Percentiles rank a stretch among this genome's conserved stretches.
Evolutionary conservation across 1,139 yeast species (phyloP).

Genomic region (Yamadazyma dendronema): DNA sequence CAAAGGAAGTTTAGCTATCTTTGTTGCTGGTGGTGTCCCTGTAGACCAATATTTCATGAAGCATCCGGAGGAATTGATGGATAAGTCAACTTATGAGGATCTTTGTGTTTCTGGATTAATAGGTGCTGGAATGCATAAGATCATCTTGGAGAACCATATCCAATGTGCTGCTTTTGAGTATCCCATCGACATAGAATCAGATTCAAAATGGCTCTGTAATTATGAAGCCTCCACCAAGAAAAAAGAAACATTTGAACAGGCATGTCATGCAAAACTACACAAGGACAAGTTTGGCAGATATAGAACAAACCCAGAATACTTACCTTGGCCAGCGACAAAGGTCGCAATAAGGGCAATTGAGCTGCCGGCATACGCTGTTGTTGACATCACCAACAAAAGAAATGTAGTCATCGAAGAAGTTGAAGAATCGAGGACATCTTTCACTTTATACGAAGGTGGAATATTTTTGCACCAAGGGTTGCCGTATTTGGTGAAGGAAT

Average conservation of each 20-base stretch:
- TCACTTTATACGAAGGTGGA: slow-evolving; percentile 93
- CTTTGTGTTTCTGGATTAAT: slow-evolving; percentile 41
- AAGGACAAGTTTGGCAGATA: slow-evolving; percentile 54
- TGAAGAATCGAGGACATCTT: slow-evolving; percentile 86
- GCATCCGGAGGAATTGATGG: slow-evolving; percentile 64
- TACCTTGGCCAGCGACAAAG: slow-evolving; percentile 77
- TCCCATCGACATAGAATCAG: slow-evolving; percentile 56
- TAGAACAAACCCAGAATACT: slow-evolving; percentile 54
- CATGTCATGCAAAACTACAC: slow-evolving; percentile 45
- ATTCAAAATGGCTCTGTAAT: slow-evolving; percentile 53
- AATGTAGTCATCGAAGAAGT: slow-evolving; percentile 82
- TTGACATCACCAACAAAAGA: slow-evolving; percentile 75
- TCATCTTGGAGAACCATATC: slow-evolving; percentile 71
- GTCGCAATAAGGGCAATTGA: slow-evolving; percentile 83
- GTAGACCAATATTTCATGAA: slow-evolving; percentile 81
- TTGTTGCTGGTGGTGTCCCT: slow-evolving; percentile 83
- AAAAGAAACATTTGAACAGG: slow-evolving; percentile 31
- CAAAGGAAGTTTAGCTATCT: slow-evolving; percentile 60
- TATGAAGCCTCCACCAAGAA: slow-evolving; percentile 33
- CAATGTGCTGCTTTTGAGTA: slow-evolving; percentile 94
- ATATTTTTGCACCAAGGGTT: slow-evolving; percentile 91
- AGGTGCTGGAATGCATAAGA: slow-evolving; percentile 32
- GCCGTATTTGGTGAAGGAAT: slow-evolving; percentile 81
- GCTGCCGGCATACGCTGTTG: slow-evolving; percentile 79
- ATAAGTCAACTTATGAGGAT: slow-evolving; percentile 40